These are phyloP conservation scores for Erythrobasidium yunnanense DNA, from an alignment of 768 basidiomycete species.

Conservation along the genomic window DNA sequence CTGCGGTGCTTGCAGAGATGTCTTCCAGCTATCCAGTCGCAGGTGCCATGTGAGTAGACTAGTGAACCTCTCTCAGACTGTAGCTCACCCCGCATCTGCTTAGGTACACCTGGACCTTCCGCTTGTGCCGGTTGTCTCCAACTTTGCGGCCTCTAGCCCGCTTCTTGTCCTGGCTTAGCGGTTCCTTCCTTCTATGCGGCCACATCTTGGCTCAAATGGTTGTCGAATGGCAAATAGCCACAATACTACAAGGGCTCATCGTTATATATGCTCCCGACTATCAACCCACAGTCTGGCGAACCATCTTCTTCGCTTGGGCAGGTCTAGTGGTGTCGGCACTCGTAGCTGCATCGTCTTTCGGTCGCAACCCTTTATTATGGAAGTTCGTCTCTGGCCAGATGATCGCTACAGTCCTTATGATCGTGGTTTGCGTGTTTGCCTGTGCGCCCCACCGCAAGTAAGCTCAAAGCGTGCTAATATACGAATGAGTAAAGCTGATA, in stretches of 20 bases:
- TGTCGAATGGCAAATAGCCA: conserved; percentile 35
- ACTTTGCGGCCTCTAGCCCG: conserved; percentile 32
- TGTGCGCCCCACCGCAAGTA: conserved; percentile 21
- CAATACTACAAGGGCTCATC: conserved; percentile 31
- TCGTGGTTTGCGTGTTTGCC: conserved; percentile 30
- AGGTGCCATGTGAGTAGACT: conserved; percentile 22
- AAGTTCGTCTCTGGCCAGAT: conserved; percentile 24
- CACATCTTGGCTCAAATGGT: conserved; percentile 36
- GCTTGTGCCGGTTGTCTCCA: conserved; percentile 30
- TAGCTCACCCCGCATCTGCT: too few relatives aligned
- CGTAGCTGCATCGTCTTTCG: conserved; percentile 28
- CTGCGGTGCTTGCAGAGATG: conserved; percentile 37
- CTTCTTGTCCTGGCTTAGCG: conserved; percentile 34
- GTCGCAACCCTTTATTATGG: conserved; percentile 35
- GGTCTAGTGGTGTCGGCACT: conserved; percentile 25
- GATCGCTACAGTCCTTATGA: conserved; percentile 21
- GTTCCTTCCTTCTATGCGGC: conserved; percentile 33
- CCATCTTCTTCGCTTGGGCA: conserved; percentile 31
- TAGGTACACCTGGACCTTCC: conserved; percentile 38
- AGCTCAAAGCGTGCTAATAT: background rate
- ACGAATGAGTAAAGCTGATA: background rate
- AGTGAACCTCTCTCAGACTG: too few relatives aligned
- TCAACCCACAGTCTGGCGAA: conserved; percentile 29
- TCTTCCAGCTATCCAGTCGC: conserved; percentile 36
- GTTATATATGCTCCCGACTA: conserved; percentile 27